Conservation (phyloP, 2,329 filamentous ascomycete species). For the Fusarium chlamydosporum region DNA sequence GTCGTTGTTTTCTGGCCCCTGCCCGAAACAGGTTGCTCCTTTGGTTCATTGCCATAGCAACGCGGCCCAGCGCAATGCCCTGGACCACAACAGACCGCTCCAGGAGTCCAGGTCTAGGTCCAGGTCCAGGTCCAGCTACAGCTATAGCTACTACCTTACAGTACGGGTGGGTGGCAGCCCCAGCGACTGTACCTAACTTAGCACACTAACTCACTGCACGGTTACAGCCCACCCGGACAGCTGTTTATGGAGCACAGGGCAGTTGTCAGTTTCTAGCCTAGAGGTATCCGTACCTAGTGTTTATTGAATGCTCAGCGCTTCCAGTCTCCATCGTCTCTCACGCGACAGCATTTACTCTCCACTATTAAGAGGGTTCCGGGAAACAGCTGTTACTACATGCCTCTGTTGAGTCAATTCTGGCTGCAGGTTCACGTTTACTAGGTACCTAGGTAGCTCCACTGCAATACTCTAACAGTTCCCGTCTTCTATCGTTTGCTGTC, state of each 20-base stretch:
- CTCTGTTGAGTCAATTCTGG: not conserved
- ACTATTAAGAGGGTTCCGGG: not conserved
- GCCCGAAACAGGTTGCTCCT: constrained; percentile 47
- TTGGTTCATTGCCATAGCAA: constrained; percentile 43
- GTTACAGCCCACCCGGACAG: not conserved
- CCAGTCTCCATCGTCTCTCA: constrained; percentile 11
- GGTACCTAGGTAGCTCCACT: not conserved
- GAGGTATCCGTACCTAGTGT: no score
- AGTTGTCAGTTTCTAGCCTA: constrained; percentile 4
- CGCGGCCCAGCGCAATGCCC: constrained; percentile 5
- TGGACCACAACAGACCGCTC: constrained; percentile 32
- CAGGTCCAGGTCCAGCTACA: no score
- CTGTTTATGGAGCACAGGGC: constrained; percentile 11
- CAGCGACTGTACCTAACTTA: constrained; percentile 9
- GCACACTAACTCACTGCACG: constrained; percentile 2
- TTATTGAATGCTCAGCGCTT: constrained; percentile 9
- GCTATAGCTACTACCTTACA: constrained; percentile 4
- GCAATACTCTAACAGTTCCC: not conserved
- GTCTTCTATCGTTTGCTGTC: not conserved
- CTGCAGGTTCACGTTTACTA: constrained; percentile 1
- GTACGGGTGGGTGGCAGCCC: not conserved
- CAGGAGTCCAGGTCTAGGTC: no score
- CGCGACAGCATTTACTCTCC: constrained; percentile 5
- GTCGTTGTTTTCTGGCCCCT: constrained; percentile 38
- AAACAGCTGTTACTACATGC: constrained; percentile 1